Evolutionary conservation across 352 stramenopile species (phyloP), one percentile per base, ranked within the genome.

Genomic region (Thraustochytrium striatum): DNA sequence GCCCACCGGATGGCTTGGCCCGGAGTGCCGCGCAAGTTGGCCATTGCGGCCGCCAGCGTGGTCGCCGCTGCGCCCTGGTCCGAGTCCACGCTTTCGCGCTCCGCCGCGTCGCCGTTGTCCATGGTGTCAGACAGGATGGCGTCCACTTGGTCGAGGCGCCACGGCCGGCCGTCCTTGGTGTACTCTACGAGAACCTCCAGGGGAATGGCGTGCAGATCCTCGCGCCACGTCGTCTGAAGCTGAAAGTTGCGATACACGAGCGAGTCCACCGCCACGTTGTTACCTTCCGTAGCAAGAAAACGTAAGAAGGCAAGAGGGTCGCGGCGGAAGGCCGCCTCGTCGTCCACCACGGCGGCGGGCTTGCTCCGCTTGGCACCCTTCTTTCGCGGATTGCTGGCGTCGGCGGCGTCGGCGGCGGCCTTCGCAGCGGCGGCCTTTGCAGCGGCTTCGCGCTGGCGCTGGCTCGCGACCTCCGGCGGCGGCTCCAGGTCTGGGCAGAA

Each of bases 1-100:
- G 43, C 65, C 65, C 65, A 75, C 3, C 65, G 44, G 52, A 75
- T 75, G 0, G 52, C 25, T n/a, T 75, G 41, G 43, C 65, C 65
- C 32, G 65, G 65, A 32, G 68, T 32, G 30, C 65, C 65, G 11
- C 41, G 21, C 5, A 75, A 25, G 21, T 75, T 43, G 36, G 11
- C 7, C 9, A 75, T 11, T 11, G 68, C 11, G 9, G 33, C 44
- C 9, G 43, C 39, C 11, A 75, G 68, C 8, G 65, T 68, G 0
- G 16, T 35, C 65, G 16, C 61, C 65, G 32, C 65, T 25, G 0
- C 19, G 21, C 1, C 32, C 21, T 16, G 59, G 59, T 35, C 35
- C 35, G 1, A 55, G n/a, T n/a, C n/a, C n/a, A n/a, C n/a, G n/a
- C n/a, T n/a, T n/a, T n/a, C n/a, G n/a, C n/a, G n/a, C n/a, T n/a